These are phyloP conservation scores for Leucocoprinus birnbaumii DNA, from an alignment of 768 basidiomycete species.

Conservation along the genomic window DNA sequence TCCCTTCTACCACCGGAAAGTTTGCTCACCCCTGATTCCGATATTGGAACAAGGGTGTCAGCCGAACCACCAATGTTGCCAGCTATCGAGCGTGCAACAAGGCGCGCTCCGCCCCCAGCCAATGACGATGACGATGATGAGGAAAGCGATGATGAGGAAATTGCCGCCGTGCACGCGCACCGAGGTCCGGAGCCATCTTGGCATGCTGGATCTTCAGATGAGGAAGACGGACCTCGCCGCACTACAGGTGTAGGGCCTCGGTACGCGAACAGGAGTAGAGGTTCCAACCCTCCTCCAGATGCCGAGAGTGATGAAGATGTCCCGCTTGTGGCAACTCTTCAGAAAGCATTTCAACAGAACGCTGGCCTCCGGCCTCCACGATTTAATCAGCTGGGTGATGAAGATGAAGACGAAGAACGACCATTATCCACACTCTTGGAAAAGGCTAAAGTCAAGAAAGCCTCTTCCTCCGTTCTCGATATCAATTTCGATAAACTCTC, in stretches of 20 bases:
- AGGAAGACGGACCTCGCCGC: conserved; percentile 55
- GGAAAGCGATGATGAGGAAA: conserved; percentile 35
- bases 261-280: conserved; percentile 30
- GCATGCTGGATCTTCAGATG: conserved; percentile 65
- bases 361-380: conserved; percentile 18
- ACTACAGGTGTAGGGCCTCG: conserved; percentile 59
- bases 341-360: conserved; percentile 48
- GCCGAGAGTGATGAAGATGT: conserved; percentile 79
- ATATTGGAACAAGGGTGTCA: conserved; percentile 27
- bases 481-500: conserved; percentile 34
- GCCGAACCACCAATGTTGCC: conserved; percentile 44
- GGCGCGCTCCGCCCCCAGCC: conserved; percentile 33
- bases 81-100: conserved; percentile 34
- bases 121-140: conserved; percentile 51
- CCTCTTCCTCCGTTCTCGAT: conserved; percentile 30
- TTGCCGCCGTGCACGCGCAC: conserved; percentile 13
- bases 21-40: conserved; percentile 11
- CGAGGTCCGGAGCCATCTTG: conserved; percentile 24
- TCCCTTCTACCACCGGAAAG: not conserved
- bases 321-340: conserved; percentile 66
- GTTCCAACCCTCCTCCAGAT: conserved; percentile 21
- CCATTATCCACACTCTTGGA: conserved; percentile 64
- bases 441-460: conserved; percentile 33
- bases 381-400: conserved; percentile 33
- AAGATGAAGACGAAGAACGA: conserved; percentile 67